Conservation (phyloP, 257 asterid genomes). For the Phtheirospermum japonicum region DNA sequence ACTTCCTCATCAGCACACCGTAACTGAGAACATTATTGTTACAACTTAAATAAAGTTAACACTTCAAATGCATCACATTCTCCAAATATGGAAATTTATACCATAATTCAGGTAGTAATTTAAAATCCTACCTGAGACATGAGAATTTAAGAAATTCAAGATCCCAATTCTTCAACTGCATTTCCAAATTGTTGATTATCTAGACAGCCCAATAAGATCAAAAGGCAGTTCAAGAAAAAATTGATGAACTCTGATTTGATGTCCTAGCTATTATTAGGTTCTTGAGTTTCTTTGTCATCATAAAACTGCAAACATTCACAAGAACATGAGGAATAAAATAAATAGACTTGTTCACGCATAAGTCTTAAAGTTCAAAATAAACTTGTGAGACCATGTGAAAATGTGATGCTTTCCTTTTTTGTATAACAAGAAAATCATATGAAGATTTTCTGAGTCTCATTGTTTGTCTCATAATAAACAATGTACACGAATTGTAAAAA, state of each 20-base stretch:
- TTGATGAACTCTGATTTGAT: slow-evolving; percentile 60
- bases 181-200: slow-evolving; percentile 54
- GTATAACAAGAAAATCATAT: background rate
- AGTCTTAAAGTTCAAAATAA: slow-evolving; percentile 2
- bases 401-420: background rate
- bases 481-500: slow-evolving; percentile 16
- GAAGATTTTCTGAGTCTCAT: too few relatives aligned
- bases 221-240: slow-evolving; percentile 78
- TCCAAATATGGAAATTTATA: background rate
- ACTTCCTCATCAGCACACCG: slow-evolving; percentile 65
- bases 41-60: slow-evolving; percentile 24
- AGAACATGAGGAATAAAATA: slow-evolving; percentile 27
- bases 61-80: slow-evolving; percentile 8
- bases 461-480: slow-evolving; percentile 17
- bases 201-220: slow-evolving; percentile 76
- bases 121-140: slow-evolving; percentile 63
- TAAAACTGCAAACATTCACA: slow-evolving; percentile 52
- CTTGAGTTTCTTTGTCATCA: slow-evolving; percentile 62
- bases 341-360: slow-evolving; percentile 12
- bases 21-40: slow-evolving; percentile 48
- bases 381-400: slow-evolving; percentile 18
- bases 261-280: slow-evolving; percentile 40
- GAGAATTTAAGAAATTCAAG: slow-evolving; percentile 62
- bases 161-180: slow-evolving; percentile 62
- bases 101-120: slow-evolving; percentile 11